Base-by-base conservation (phyloP, 192 early-diverging fungal species). In the Coemansia sp. region DNA sequence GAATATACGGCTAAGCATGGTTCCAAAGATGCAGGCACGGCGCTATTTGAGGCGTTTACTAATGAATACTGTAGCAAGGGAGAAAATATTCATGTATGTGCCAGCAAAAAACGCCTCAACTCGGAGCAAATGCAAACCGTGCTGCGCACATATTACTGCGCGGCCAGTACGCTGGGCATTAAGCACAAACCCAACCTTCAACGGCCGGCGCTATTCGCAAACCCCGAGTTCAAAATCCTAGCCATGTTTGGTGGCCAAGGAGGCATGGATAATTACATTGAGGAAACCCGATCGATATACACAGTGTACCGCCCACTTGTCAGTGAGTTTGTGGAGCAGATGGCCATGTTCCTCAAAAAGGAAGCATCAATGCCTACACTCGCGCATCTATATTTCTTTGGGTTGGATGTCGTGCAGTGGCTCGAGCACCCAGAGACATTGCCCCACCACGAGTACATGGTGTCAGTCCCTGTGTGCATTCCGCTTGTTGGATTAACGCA, bases 181-280 rank as follows among this genome's bases (percentile, higher is more conserved):
- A 48, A 20, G 38, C 54, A n/a, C 51, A 51, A 5, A 18, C 16
- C 6, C 32, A 16, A 0, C 59, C 20, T 0, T 29, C 36, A 30
- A 14, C 4, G 12, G 25, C 52, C 68, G 6, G 77, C 71, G 14
- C 51, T 79, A 4, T 67, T 79, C 32, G 48, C 57, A 25, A 54
- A 52, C 3, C 62, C 62, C 0, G 33, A 51, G 29, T 60, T 65
- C 51, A 30, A 33, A 8, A 60, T 85, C 1, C 85, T 94, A 57
- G 92, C 92, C 34, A 86, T 95, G 58, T 97, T 97, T 87, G 94
- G 93, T 45, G 96, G 96, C 48, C 96, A 97, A 74, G 96, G 96
- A 57, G 94, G 91, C 58, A 91, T 93, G 64, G 91, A 94, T 63
- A 93, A 94, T 63, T 97, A 94, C 81, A 94, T 97, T 78, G 88